Evolutionary conservation across 2,329 filamentous ascomycete genomes (phyloP), one percentile per base, ranked within the genome.

Genomic region (Fusarium sp.): DNA sequence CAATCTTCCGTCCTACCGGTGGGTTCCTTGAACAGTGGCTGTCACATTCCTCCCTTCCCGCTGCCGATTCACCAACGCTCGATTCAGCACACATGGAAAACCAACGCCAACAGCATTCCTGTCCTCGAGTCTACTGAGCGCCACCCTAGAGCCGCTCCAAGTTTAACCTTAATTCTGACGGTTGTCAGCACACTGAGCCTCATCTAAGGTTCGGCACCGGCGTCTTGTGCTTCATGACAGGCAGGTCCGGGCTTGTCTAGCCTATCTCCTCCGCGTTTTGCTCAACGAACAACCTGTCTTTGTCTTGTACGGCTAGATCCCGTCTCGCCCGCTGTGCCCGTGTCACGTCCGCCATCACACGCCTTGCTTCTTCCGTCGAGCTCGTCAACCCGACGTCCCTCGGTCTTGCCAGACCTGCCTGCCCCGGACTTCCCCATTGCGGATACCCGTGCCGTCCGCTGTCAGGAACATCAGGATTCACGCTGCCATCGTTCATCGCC

Each of bases 11-110:
- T 72, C 72, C 65, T 56, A 69, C 58, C 63, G 54, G 65, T 73
- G 65, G 72, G 62, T 74, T 73, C 72, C 65, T 73, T 63, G 71
- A 60, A 76, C 73, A 74, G 72, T 47, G 66, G 71, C 66, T 62
- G 65, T 77, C 76, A 74, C 76, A 78, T 78, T 78, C 76, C 76
- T 77, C 33, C 16, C 58, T 22, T 31, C 52, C 64, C 63, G 59
- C 65, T 69, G 70, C 63, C 58, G 56, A 73, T 59, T 38, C 29
- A 67, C 58, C 58, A 56, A 65, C 61, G 35, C 58, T 69, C 66
- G 57, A 75, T 66, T 59, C 52, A 69, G 70, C 52, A 56, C 40
- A 25, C n/a, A 14, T 33, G 20, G 22, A 27, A 47, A 25, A 42
- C 40, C 25, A 52, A 63, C 66, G 58, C 60, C 31, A 58, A 57